Evolutionary conservation across 1,284 basidiomycete genomes (phyloP).

Genomic region (Apiotrichum laibachii): DNA sequence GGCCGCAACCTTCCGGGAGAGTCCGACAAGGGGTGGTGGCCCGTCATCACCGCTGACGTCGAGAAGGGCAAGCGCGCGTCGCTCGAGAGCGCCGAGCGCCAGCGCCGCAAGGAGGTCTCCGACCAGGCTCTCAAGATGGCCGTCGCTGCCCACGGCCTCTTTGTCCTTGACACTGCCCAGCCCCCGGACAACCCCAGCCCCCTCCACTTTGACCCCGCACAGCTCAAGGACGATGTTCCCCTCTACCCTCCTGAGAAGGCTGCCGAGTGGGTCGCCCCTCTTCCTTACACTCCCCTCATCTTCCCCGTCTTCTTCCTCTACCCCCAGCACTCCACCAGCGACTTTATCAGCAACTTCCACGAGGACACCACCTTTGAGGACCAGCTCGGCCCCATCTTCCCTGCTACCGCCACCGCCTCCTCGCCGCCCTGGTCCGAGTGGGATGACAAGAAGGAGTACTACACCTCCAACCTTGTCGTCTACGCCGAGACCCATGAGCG

Average conservation of each 20-base stretch:
- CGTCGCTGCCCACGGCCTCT: conserved; percentile 37
- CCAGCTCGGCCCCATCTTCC: conserved; percentile 81
- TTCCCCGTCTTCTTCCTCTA: conserved; percentile 90
- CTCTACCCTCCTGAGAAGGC: conserved; percentile 40
- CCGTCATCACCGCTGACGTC: conserved; percentile 22
- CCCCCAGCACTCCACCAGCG: conserved; percentile 81
- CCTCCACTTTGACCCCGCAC: conserved; percentile 54
- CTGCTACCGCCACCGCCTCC: conserved; percentile 35
- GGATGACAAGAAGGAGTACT: conserved; percentile 75
- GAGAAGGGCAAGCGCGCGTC: conserved; percentile 28
- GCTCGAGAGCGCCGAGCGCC: conserved; percentile 36
- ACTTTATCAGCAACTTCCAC: conserved; percentile 80
- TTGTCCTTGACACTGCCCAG: conserved; percentile 40
- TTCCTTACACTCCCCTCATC: conserved; percentile 64
- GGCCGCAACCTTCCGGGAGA: conserved; percentile 30
- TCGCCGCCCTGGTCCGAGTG: conserved; percentile 61
- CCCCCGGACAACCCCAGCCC: conserved; percentile 60
- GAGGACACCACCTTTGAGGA: conserved; percentile 79
- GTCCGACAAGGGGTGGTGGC: conserved; percentile 26
- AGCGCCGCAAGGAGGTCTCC: conserved; percentile 32
- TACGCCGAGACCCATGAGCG: conserved; percentile 77
- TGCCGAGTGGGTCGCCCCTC: conserved; percentile 58
- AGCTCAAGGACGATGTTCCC: conserved; percentile 31
- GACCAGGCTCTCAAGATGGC: conserved; percentile 36
- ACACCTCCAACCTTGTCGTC: conserved; percentile 64